Conservation (phyloP, 2,329 filamentous ascomycete genomes). For the Hypoxylon sp. region DNA sequence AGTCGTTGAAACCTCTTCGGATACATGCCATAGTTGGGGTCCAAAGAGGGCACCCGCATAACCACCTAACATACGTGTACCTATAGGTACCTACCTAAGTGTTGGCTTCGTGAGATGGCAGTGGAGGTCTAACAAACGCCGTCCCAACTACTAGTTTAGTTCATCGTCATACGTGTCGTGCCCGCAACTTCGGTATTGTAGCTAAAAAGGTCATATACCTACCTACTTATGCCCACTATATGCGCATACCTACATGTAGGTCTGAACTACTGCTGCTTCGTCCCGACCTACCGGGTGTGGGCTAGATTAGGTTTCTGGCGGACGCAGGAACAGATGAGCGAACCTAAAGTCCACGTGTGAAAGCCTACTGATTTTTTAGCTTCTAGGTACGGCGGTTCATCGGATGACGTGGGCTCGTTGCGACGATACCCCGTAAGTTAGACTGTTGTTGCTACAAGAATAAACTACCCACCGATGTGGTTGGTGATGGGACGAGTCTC, state of each 20-base stretch:
- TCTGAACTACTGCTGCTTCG: background rate
- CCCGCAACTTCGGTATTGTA: conserved; percentile 2
- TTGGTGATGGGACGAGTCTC: conserved; percentile 13
- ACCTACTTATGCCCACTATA: background rate
- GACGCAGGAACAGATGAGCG: conserved; percentile 35
- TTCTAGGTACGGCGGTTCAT: conserved; percentile 8
- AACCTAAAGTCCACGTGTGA: conserved; percentile 33
- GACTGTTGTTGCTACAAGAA: conserved; percentile 18
- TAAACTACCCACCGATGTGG: background rate
- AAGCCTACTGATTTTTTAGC: conserved; percentile 15
- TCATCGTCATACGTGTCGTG: background rate
- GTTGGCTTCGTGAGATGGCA: conserved; percentile 3
- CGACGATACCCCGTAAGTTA: conserved; percentile 2
- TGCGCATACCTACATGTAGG: background rate
- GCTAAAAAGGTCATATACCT: background rate
- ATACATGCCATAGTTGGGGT: conserved; percentile 17
- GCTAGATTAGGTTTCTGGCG: conserved; percentile 26
- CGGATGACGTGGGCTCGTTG: conserved; percentile 25
- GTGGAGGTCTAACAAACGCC: background rate
- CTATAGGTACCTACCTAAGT: background rate
- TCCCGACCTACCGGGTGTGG: conserved; percentile 22
- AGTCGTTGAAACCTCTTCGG: background rate
- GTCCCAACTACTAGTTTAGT: background rate
- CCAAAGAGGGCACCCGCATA: background rate
- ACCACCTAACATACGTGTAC: background rate